These are phyloP conservation scores for Hypoxylon fragiforme DNA, from an alignment of 495 filamentous ascomycete species.

Conservation along the genomic window DNA sequence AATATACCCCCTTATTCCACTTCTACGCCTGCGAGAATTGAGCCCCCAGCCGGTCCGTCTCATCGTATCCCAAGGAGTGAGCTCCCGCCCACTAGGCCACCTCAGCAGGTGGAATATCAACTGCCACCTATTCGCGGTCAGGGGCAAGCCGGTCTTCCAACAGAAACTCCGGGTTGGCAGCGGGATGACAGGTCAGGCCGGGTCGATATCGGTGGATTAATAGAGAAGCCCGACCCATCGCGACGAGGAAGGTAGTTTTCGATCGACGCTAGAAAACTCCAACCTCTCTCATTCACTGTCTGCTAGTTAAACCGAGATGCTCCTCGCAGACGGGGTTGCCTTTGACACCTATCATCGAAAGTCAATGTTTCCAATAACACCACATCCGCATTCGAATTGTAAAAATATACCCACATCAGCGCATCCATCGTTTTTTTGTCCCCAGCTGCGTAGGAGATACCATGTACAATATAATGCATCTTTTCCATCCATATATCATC, in stretches of 20 bases:
- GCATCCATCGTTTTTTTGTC: constrained; percentile 23
- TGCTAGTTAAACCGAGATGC: constrained; percentile 8
- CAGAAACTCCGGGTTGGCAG: constrained; percentile 40
- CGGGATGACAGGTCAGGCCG: constrained; percentile 51
- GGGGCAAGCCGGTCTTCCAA: constrained; percentile 37
- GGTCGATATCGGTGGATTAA: constrained; percentile 58
- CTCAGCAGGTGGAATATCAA: constrained; percentile 51
- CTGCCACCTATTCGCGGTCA: constrained; percentile 56
- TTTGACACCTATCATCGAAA: constrained; percentile 11
- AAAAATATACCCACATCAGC: constrained; percentile 33
- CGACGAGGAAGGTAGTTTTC: constrained; percentile 29
- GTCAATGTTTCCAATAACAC: constrained; percentile 29
- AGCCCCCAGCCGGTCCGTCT: constrained; percentile 43
- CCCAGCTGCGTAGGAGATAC: constrained; percentile 38
- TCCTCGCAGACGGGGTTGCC: not conserved
- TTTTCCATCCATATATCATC: constrained; percentile 36
- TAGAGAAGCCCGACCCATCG: constrained; percentile 48
- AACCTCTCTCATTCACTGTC: not conserved
- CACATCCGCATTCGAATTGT: constrained; percentile 31
- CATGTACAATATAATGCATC: constrained; percentile 45
- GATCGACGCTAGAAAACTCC: constrained; percentile 8
- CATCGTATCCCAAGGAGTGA: constrained; percentile 55
- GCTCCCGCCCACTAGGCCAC: constrained; percentile 37
- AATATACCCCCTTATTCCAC: constrained; percentile 42
- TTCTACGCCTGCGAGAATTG: constrained; percentile 41